phyloP scores from a whole-genome alignment of 208 protist species.

The Tritrichomonas musculus region DNA sequence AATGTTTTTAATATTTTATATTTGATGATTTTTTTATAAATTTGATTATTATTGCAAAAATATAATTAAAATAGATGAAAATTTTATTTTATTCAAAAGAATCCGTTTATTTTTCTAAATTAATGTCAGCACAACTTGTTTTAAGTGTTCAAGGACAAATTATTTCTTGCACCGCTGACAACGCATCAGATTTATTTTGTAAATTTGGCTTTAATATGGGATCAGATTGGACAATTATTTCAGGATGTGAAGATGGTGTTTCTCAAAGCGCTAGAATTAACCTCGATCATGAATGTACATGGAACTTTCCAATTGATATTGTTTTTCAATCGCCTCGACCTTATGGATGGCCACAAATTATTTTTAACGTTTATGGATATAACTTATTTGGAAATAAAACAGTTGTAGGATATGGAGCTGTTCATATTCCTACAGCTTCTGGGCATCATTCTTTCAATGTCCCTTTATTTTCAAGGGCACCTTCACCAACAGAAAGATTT shows the following conservation, averaged over 20 bases:
- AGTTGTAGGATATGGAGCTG: constrained; percentile 39
- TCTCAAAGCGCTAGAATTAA: background rate
- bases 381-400: constrained; percentile 41
- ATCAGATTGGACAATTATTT: constrained; percentile 17
- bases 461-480: background rate
- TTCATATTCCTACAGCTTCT: constrained; percentile 32
- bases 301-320: constrained; percentile 42
- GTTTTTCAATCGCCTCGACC: constrained; percentile 34
- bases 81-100: no score
- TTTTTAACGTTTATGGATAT: constrained; percentile 37
- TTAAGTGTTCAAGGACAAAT: constrained; percentile 14
- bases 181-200: background rate
- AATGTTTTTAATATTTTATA: no score
- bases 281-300: background rate
- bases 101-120: no score
- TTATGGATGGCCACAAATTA: constrained; percentile 37
- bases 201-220: background rate
- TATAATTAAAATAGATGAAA: no score
- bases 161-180: background rate
- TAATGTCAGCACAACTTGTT: background rate
- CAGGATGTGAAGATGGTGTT: background rate
- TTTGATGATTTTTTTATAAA: no score
- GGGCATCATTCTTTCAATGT: constrained; percentile 24
- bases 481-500: background rate
- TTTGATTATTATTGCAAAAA: no score